Evolutionary conservation across 345 rosid genomes (phyloP).

Genomic region (Draba incana): DNA sequence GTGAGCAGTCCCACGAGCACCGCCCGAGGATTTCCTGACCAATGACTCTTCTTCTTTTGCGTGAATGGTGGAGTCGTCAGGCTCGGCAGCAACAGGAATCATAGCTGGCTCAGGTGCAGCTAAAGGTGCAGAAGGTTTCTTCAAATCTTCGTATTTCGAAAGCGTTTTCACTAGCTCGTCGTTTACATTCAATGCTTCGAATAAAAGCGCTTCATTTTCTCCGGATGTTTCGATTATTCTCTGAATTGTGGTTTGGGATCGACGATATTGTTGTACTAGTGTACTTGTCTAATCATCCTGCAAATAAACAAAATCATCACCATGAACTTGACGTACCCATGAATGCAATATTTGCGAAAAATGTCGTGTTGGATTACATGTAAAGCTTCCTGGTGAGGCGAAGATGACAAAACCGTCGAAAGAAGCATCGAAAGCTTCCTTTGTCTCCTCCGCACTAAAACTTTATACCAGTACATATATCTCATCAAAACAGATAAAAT

Average conservation of each 20-base stretch:
- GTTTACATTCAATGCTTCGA: conserved; percentile 90
- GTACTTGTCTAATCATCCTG: conserved; percentile 83
- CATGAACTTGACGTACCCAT: no score
- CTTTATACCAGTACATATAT: no score
- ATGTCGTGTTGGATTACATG: conserved; percentile 47
- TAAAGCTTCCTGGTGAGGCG: conserved; percentile 77
- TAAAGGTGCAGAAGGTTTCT: conserved; percentile 52
- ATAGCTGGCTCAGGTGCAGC: conserved; percentile 73
- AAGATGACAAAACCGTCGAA: conserved; percentile 73
- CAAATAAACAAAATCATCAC: not conserved
- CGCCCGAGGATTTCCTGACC: conserved; percentile 59
- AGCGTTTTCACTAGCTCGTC: conserved; percentile 85
- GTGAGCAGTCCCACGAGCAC: conserved; percentile 47
- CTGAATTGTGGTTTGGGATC: conserved; percentile 60
- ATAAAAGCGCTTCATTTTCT: conserved; percentile 79
- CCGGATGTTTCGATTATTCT: conserved; percentile 84
- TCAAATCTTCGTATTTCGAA: conserved; percentile 67
- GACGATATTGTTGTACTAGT: conserved; percentile 77
- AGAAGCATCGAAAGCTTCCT: conserved; percentile 94
- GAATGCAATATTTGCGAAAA: not conserved
- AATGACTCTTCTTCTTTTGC: conserved; percentile 56
- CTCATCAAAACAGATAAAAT: no score
- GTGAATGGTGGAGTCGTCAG: conserved; percentile 60
- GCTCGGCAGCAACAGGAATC: conserved; percentile 83
- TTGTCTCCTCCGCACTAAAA: conserved; percentile 75